A percentile compares a stretch with the other conserved stretches of the same genome.
phyloP scores from a whole-genome alignment of 208 protist genomes.

The Borovskyia barvae region DNA sequence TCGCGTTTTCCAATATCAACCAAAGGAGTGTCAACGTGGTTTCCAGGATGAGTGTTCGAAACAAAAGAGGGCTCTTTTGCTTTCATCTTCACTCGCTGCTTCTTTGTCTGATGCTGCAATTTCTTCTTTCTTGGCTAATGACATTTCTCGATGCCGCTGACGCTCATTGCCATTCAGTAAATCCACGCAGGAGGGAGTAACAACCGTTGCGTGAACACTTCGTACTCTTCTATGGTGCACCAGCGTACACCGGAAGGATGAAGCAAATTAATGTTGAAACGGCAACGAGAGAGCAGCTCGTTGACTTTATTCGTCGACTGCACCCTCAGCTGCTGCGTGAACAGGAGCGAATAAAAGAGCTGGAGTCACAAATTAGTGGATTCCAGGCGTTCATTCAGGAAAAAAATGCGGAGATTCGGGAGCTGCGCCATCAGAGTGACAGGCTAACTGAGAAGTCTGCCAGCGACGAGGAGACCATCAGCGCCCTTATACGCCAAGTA shows the following conservation, averaged over 20 bases:
- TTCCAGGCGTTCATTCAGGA: constrained; percentile 47
- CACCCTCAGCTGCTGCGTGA: constrained; percentile 31
- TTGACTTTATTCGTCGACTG: constrained; percentile 53
- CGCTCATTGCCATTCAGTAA: no score
- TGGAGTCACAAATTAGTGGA: constrained; percentile 38
- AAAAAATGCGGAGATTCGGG: constrained; percentile 53
- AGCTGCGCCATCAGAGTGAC: constrained; percentile 47
- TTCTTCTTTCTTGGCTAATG: no score
- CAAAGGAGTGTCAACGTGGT: no score
- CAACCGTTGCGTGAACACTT: no score
- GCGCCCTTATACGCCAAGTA: constrained; percentile 56
- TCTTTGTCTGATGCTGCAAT: no score
- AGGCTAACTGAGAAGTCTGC: constrained; percentile 66
- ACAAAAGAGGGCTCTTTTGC: no score
- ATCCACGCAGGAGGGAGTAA: no score
- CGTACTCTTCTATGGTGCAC: no score
- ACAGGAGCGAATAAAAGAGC: constrained; percentile 28
- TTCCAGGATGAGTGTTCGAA: no score
- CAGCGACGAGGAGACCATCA: constrained; percentile 76
- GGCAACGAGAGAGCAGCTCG: constrained; percentile 61
- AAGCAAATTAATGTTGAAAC: constrained; percentile 35
- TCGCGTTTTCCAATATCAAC: no score
- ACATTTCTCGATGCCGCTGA: no score
- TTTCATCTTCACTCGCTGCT: no score
- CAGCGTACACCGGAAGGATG: constrained; percentile 19